A percentile compares a stretch with the other conserved stretches of the same genome.
phyloP scores from a whole-genome alignment of 495 filamentous ascomycete species.

The Hypoxylon cercidicola region DNA sequence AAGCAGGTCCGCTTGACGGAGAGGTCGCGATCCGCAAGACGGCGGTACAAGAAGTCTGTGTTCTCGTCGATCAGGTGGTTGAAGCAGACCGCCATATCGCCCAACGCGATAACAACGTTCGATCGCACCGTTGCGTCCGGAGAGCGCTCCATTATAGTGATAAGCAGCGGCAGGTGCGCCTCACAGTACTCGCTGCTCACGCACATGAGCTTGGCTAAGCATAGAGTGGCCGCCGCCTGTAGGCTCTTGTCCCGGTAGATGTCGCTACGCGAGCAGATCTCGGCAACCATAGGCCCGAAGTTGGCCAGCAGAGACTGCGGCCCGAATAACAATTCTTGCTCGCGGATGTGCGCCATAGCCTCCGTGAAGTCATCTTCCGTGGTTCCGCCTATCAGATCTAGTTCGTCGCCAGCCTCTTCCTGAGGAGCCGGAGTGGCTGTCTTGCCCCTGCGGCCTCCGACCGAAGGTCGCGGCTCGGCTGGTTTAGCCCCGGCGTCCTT shows the following conservation, averaged over 20 bases:
- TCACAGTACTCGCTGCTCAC: constrained; percentile 96
- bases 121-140: constrained; percentile 88
- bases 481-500: constrained; percentile 66
- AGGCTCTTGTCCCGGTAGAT: constrained; percentile 85
- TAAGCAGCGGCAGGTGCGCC: constrained; percentile 88
- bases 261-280: constrained; percentile 95
- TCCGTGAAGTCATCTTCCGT: constrained; percentile 99
- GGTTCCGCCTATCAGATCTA: constrained; percentile 96
- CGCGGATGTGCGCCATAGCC: constrained; percentile 92
- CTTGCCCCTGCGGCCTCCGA: constrained; percentile 61
- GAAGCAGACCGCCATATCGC: constrained; percentile 99
- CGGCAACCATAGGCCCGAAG: constrained; percentile 89
- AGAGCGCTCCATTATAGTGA: constrained; percentile 97
- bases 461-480: constrained; percentile 48
- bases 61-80: constrained; percentile 99
- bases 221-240: constrained; percentile 94
- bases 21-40: constrained; percentile 85
- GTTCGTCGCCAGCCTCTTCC: constrained; percentile 76
- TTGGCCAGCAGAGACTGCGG: constrained; percentile 83
- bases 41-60: constrained; percentile 95
- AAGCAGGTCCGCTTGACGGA: constrained; percentile 97
- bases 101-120: constrained; percentile 95
- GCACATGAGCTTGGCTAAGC: constrained; percentile 98
- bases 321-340: constrained; percentile 92
- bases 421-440: constrained; percentile 48